Percentiles rank a stretch among this genome's conserved stretches.
Conservation (phyloP, 2,329 filamentous ascomycete genomes). For the Chrysoporthe cubensis region DNA sequence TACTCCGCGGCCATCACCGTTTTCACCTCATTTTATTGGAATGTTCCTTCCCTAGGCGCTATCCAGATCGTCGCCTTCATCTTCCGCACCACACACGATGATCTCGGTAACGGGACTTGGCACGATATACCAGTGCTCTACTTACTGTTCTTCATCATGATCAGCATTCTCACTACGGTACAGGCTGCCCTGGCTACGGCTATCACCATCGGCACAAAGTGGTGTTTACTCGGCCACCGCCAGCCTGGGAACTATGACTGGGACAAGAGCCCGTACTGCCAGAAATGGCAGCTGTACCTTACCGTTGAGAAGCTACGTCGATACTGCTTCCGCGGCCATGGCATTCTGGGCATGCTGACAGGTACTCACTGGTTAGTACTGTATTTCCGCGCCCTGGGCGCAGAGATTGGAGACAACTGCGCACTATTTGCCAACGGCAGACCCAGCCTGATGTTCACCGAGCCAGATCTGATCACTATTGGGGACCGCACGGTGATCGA, state of each 20-base stretch:
- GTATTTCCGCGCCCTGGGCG: conserved; percentile 59
- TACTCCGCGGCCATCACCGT: conserved; percentile 54
- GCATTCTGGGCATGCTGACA: conserved; percentile 56
- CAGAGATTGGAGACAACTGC: conserved; percentile 57
- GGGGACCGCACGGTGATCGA: conserved; percentile 58
- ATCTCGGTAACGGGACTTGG: conserved; percentile 34
- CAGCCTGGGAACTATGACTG: conserved; percentile 59
- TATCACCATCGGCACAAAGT: conserved; percentile 53
- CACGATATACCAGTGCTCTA: conserved; percentile 45
- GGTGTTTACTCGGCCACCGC: conserved; percentile 55
- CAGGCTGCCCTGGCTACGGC: conserved; percentile 49
- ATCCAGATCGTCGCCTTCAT: conserved; percentile 49
- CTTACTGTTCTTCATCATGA: conserved; percentile 43
- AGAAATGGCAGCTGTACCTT: conserved; percentile 61
- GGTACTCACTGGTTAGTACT: conserved; percentile 56
- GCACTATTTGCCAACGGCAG: conserved; percentile 58
- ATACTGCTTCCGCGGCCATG: conserved; percentile 53
- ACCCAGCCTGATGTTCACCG: conserved; percentile 58
- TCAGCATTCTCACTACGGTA: conserved; percentile 47
- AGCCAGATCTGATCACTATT: conserved; percentile 58
- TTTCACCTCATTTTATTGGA: conserved; percentile 55
- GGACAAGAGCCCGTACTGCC: conserved; percentile 60
- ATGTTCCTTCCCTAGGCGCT: conserved; percentile 50
- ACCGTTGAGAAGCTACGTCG: conserved; percentile 54
- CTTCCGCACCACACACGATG: conserved; percentile 33